A percentile compares a stretch with the other conserved stretches of the same genome.
Conservation (phyloP, 2,329 filamentous ascomycete genomes). For the Helotiales sp. region DNA sequence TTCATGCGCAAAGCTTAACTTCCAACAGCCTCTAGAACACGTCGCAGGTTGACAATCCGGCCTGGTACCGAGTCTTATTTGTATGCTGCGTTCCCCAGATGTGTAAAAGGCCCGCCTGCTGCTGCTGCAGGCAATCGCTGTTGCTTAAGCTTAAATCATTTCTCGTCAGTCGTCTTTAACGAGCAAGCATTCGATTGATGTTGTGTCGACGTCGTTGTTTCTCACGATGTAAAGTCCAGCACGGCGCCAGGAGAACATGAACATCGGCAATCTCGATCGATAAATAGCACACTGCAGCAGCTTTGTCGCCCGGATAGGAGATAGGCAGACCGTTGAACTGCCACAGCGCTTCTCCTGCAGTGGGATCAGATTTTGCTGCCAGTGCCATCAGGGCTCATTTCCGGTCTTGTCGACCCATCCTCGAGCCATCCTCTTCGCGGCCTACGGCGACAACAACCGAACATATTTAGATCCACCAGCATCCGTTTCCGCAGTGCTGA, state of each 20-base stretch:
- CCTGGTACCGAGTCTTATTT: neutral
- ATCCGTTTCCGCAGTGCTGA: neutral
- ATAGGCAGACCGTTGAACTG: neutral
- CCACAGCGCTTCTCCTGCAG: neutral
- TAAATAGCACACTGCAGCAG: neutral
- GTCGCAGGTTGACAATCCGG: neutral
- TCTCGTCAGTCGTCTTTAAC: neutral
- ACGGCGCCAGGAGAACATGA: neutral
- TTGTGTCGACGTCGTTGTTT: neutral
- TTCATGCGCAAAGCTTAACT: neutral
- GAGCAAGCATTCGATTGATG: neutral
- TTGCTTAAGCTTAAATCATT: neutral
- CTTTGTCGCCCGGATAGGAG: neutral
- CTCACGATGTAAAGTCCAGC: neutral
- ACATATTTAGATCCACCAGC: neutral
- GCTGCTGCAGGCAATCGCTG: neutral
- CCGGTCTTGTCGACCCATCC: neutral
- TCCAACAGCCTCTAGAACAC: neutral
- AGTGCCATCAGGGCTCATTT: neutral
- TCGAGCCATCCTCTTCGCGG: neutral
- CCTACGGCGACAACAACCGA: neutral
- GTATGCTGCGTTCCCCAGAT: neutral
- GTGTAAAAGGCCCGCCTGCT: neutral
- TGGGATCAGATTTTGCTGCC: neutral
- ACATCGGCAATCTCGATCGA: neutral